A percentile compares a stretch with the other conserved stretches of the same genome.
These are phyloP conservation scores for Porogramme epimiltina DNA, from an alignment of 1,284 basidiomycete species.

Conservation along the genomic window DNA sequence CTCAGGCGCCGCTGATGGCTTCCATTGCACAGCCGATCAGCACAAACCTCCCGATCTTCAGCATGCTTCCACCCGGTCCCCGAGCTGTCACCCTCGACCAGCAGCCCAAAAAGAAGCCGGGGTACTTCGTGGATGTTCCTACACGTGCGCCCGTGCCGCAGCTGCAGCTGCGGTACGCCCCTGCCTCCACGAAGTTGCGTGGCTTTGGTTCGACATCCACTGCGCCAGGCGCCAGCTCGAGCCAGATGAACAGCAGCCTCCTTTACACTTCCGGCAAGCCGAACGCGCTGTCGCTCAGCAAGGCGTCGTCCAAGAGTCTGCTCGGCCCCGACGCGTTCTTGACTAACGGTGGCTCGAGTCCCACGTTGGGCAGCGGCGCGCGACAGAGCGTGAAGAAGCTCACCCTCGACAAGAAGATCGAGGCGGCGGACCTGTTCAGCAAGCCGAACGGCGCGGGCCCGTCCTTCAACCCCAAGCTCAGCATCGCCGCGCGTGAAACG, in stretches of 20 bases:
- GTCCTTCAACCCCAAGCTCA: constrained; percentile 72
- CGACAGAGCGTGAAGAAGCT: constrained; percentile 94
- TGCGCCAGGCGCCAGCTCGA: constrained; percentile 30
- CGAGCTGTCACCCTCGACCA: constrained; percentile 61
- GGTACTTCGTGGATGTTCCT: constrained; percentile 71
- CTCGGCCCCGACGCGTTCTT: constrained; percentile 55
- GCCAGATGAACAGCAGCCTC: constrained; percentile 25
- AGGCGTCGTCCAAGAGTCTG: constrained; percentile 41
- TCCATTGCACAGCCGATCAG: constrained; percentile 93
- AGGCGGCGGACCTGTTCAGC: constrained; percentile 67
- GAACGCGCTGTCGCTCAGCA: constrained; percentile 52
- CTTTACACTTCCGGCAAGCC: constrained; percentile 56
- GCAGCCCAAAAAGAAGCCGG: constrained; percentile 70
- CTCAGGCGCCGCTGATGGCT: constrained; percentile 68
- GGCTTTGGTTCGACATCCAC: constrained; percentile 60
- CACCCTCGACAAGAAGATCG: constrained; percentile 82
- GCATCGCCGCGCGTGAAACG: constrained; percentile 71
- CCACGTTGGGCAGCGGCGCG: constrained; percentile 68
- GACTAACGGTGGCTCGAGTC: constrained; percentile 60
- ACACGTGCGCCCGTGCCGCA: constrained; percentile 65
- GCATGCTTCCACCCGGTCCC: constrained; percentile 70
- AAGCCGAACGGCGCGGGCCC: constrained; percentile 58
- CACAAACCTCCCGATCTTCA: constrained; percentile 77
- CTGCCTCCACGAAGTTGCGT: constrained; percentile 66
- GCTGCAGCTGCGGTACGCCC: constrained; percentile 61